phyloP scores from a whole-genome alignment of 495 filamentous ascomycete species.

The Neurospora tetraspora region DNA sequence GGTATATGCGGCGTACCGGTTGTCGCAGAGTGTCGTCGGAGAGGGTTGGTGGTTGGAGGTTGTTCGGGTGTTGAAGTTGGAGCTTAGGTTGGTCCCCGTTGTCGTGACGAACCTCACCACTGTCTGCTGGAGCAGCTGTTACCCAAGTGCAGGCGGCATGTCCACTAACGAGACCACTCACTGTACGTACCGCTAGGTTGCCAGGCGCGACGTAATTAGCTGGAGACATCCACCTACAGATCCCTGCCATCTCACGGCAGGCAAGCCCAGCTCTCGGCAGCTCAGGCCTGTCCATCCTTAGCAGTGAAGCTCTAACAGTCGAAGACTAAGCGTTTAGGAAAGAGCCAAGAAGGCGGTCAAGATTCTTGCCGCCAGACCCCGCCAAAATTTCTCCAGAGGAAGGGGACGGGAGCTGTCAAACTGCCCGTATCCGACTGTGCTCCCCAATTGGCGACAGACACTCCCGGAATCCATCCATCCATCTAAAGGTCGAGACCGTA shows the following conservation, averaged over 20 bases:
- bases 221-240: background rate
- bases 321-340: background rate
- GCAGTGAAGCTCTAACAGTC: background rate
- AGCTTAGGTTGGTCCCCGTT: background rate
- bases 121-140: background rate
- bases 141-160: background rate
- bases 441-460: background rate
- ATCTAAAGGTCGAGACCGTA: background rate
- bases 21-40: slow-evolving; percentile 3
- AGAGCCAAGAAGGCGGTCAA: slow-evolving; percentile 12
- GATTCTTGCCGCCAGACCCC: slow-evolving; percentile 21
- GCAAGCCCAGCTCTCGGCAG: background rate
- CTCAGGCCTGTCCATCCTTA: background rate
- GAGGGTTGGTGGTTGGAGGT: background rate
- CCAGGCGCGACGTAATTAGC: slow-evolving; percentile 23
- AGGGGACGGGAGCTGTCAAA: background rate
- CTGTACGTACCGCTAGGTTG: slow-evolving; percentile 16
- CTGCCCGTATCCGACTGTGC: background rate
- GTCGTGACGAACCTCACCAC: background rate
- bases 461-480: background rate
- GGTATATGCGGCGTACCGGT: background rate
- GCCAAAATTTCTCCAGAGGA: slow-evolving; percentile 22
- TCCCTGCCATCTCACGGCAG: background rate
- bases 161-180: background rate
- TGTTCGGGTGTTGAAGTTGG: background rate